Evolutionary conservation across 331 rosid genomes (phyloP).

Genomic region (Telfairia occidentalis): DNA sequence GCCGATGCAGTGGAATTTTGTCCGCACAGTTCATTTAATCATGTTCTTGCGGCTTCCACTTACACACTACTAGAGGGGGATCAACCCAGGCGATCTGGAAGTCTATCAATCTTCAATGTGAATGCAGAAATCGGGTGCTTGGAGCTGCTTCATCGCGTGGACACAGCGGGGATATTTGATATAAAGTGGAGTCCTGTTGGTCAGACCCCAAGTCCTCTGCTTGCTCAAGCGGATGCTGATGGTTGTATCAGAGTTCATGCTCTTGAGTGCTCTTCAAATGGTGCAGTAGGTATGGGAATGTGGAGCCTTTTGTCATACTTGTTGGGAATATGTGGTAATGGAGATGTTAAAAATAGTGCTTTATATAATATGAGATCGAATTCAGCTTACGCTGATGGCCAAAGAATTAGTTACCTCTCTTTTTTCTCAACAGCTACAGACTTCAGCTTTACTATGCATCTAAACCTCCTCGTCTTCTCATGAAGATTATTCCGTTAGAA

Average conservation of each 20-base stretch:
- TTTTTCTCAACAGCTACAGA: neutral
- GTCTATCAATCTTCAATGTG: constrained; percentile 52
- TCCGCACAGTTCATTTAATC: constrained; percentile 34
- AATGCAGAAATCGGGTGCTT: constrained; percentile 27
- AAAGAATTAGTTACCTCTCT: neutral
- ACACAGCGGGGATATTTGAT: constrained; percentile 59
- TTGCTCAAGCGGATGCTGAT: constrained; percentile 76
- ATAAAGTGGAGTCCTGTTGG: constrained; percentile 65
- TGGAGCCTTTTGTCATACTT: neutral
- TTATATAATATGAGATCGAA: neutral
- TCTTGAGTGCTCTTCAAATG: constrained; percentile 30
- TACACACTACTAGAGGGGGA: constrained; percentile 67
- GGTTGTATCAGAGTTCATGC: constrained; percentile 59
- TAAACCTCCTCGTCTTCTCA: neutral
- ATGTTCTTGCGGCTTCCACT: constrained; percentile 72
- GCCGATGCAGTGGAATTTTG: constrained; percentile 87
- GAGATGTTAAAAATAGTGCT: neutral
- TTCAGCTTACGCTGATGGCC: neutral
- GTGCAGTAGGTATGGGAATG: constrained; percentile 33
- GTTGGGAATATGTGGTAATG: neutral
- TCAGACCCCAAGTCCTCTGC: constrained; percentile 30
- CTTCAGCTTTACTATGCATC: neutral
- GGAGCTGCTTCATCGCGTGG: constrained; percentile 34
- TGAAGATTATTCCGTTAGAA: neutral
- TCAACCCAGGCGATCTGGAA: constrained; percentile 51